Evolutionary conservation across 768 basidiomycete species (phyloP), one percentile per base, ranked within the genome.

Genomic region (Harrya chromipes): DNA sequence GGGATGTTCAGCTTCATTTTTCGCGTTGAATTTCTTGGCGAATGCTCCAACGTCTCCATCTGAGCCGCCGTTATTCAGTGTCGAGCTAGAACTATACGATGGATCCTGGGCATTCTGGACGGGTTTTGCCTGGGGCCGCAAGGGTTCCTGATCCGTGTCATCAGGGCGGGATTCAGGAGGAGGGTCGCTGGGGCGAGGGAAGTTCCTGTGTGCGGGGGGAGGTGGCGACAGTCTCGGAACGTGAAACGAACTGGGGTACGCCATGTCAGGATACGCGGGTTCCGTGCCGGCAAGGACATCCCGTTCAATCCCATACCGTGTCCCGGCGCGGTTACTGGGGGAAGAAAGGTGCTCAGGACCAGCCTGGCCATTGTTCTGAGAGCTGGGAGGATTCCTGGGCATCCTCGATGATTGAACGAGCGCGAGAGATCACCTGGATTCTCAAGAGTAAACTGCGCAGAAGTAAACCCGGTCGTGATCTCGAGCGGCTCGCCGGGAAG

Each of bases 41-140:
- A 55, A 56, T 23, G 23, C 53, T 41, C 58, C 55, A 21, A 49
- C 19, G 17, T 60, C 60, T 10, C 49, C 53, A n/a, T 67, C 62
- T 5, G 55, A 55, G 21, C 45, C 40, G 10, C 46, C 52, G 23
- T 56, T 47, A 47, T 63, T 62, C 35, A 78, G 59, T 2, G 79
- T 80, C 8, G 57, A 57, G 47, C 68, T 70, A 52, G 70, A 76
- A 27, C 67, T 69, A 20, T 50, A 63, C 44, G 73, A 76, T 8
- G 61, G 65, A 43, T 65, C 70, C 4, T 54, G 64, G 42, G 46
- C 8, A 17, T 55, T 51, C 35, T 58, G 50, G 34, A 62, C 23
- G 20, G 62, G 59, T 19, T 44, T 53, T 29, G 52, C 50, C 4
- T 42, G 43, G 2, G 59, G 61, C 14, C 61, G 62, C 29, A 21